A percentile compares a stretch with the other conserved stretches of the same genome.
Conservation (phyloP, 306 rosid species). For the cucumber (Cucumis sativus) region DNA sequence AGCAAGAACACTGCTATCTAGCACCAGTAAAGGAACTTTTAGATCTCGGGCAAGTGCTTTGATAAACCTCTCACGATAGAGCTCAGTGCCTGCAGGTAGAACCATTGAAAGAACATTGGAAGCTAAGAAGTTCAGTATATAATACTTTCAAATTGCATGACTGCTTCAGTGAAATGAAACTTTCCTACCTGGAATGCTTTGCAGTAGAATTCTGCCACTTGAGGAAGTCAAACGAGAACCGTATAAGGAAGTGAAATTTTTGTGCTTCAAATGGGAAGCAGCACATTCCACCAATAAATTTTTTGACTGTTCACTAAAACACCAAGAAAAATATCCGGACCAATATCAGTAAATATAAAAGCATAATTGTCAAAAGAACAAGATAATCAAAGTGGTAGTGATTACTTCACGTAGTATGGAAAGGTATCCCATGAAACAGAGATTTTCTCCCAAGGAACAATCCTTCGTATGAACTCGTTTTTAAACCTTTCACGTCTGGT, state of each 20-base stretch:
- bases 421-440: conserved; percentile 83
- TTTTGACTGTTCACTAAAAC: conserved; percentile 64
- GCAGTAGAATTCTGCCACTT: conserved; percentile 83
- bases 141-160: background rate
- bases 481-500: conserved; percentile 65
- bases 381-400: conserved; percentile 7
- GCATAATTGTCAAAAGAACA: background rate
- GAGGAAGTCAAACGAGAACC: conserved; percentile 81
- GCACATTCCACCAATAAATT: conserved; percentile 73
- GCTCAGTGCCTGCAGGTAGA: conserved; percentile 65
- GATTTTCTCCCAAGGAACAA: conserved; percentile 91
- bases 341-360: background rate
- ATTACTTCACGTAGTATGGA: conserved; percentile 82
- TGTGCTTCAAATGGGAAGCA: conserved; percentile 73
- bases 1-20: conserved; percentile 80
- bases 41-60: conserved; percentile 82
- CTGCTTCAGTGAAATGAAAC: background rate
- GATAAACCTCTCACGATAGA: conserved; percentile 86
- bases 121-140: background rate
- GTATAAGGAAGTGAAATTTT: conserved; percentile 36
- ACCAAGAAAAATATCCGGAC: conserved; percentile 2
- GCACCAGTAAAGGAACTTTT: conserved; percentile 78
- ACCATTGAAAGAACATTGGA: conserved; percentile 2
- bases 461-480: conserved; percentile 67
- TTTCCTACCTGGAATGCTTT: conserved; percentile 73